Evolutionary conservation across 225 moss, liverwort and hornwort genomes (phyloP).

Genomic region (Bryum argenteum): DNA sequence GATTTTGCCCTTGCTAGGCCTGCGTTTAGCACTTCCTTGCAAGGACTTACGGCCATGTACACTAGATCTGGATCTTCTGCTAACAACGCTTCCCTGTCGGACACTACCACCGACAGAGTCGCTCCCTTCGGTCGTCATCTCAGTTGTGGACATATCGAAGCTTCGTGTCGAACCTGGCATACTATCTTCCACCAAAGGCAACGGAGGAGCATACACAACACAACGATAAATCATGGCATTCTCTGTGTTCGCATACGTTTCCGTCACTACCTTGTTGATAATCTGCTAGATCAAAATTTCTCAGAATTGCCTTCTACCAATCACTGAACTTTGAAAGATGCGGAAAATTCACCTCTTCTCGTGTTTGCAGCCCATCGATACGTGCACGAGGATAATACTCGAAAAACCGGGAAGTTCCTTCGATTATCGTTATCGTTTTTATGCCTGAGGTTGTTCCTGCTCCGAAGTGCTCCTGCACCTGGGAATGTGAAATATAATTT

Average conservation of each 20-base stretch:
- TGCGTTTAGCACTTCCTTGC: slow-evolving; percentile 25
- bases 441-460: slow-evolving; percentile 56
- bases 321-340: background rate
- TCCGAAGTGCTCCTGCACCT: slow-evolving; percentile 63
- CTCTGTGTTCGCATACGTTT: slow-evolving; percentile 42
- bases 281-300: slow-evolving; percentile 18
- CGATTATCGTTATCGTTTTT: slow-evolving; percentile 47
- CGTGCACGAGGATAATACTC: slow-evolving; percentile 53
- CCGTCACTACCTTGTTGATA: slow-evolving; percentile 45
- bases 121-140: slow-evolving; percentile 38
- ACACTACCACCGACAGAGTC: slow-evolving; percentile 41
- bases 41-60: slow-evolving; percentile 26
- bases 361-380: slow-evolving; percentile 59
- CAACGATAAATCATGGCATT: slow-evolving; percentile 46
- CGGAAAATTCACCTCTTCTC: slow-evolving; percentile 45
- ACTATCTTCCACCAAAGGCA: slow-evolving; percentile 15
- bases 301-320: background rate
- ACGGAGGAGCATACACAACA: slow-evolving; percentile 39
- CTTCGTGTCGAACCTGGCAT: slow-evolving; percentile 32
- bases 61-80: slow-evolving; percentile 39
- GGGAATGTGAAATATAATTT: background rate
- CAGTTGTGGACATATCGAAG: slow-evolving; percentile 38
- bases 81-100: slow-evolving; percentile 32
- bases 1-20: slow-evolving; percentile 37
- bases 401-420: slow-evolving; percentile 41